Conservation (phyloP, 192 early-diverging fungal species). For the Linderina pennispora region DNA sequence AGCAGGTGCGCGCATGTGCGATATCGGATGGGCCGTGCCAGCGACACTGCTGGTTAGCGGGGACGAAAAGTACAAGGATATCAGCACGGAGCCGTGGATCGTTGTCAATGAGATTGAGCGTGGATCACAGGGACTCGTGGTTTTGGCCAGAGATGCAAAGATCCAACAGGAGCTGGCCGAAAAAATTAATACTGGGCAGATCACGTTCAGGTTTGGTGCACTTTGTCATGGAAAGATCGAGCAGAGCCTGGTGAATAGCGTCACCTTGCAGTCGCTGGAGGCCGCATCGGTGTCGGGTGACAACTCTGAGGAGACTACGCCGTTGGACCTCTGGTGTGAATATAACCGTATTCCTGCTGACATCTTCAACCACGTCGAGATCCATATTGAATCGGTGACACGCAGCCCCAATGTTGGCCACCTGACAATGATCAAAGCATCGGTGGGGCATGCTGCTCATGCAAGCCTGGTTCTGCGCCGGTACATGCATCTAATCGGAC, state of each 20-base stretch:
- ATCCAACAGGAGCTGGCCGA: not conserved
- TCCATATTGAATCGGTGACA: conserved; percentile 1
- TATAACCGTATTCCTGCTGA: conserved; percentile 31
- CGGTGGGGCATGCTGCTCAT: conserved; percentile 11
- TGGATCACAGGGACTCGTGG: conserved; percentile 48
- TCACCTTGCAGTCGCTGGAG: too few species aligned
- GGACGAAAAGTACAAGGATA: conserved; percentile 2
- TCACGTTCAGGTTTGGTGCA: conserved; percentile 21
- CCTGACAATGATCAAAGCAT: conserved; percentile 18
- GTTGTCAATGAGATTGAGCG: conserved; percentile 53
- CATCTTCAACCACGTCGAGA: conserved; percentile 12
- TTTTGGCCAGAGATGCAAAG: conserved; percentile 18
- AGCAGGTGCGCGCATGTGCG: conserved; percentile 36
- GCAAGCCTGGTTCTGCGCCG: conserved; percentile 49
- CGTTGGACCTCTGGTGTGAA: conserved; percentile 13
- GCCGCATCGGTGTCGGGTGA: not conserved
- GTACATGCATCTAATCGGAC: conserved; percentile 32
- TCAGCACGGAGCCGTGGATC: conserved; percentile 20
- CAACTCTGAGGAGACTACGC: not conserved
- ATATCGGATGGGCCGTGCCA: conserved; percentile 24
- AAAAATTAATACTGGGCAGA: conserved; percentile 5
- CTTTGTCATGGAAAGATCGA: conserved; percentile 41
- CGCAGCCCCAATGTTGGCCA: conserved; percentile 19
- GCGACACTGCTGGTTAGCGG: conserved; percentile 7
- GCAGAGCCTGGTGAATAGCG: too few species aligned